phyloP scores from a whole-genome alignment of 2,329 filamentous ascomycete genomes.

The Cercospora sp. region DNA sequence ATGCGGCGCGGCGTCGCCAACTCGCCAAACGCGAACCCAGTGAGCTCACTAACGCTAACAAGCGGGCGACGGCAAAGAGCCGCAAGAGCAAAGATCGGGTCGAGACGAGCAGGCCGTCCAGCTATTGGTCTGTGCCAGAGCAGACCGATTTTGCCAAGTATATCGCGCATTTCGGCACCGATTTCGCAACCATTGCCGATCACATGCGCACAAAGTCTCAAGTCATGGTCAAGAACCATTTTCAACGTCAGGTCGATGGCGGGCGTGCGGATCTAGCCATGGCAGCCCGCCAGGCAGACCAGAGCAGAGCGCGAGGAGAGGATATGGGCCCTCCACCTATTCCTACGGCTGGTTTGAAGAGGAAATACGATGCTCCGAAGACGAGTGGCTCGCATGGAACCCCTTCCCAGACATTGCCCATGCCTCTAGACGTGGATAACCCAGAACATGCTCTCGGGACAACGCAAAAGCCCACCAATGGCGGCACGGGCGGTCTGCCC shows the following conservation, averaged over 20 bases:
- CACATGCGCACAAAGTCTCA: constrained; percentile 83
- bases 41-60: too few species aligned
- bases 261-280: constrained; percentile 46
- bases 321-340: constrained; percentile 50
- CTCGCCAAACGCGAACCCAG: too few species aligned
- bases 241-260: constrained; percentile 47
- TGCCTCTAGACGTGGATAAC: background rate
- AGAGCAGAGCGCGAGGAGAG: constrained; percentile 45
- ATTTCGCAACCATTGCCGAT: constrained; percentile 72
- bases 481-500: background rate
- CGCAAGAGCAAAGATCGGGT: too few species aligned
- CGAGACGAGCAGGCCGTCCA: too few species aligned
- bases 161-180: constrained; percentile 73
- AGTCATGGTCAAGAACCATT: constrained; percentile 70
- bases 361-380: constrained; percentile 48
- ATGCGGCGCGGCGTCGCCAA: too few species aligned
- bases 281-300: constrained; percentile 44
- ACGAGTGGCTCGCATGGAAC: constrained; percentile 44
- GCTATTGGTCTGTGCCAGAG: constrained; percentile 86
- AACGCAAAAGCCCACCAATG: background rate
- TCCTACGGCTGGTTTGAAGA: constrained; percentile 50
- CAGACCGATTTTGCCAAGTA: constrained; percentile 73
- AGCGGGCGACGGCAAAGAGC: too few species aligned
- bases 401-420: constrained; percentile 42
- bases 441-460: background rate